Evolutionary conservation across 257 asterid genomes (phyloP).

Genomic region (Solanum chaucha): DNA sequence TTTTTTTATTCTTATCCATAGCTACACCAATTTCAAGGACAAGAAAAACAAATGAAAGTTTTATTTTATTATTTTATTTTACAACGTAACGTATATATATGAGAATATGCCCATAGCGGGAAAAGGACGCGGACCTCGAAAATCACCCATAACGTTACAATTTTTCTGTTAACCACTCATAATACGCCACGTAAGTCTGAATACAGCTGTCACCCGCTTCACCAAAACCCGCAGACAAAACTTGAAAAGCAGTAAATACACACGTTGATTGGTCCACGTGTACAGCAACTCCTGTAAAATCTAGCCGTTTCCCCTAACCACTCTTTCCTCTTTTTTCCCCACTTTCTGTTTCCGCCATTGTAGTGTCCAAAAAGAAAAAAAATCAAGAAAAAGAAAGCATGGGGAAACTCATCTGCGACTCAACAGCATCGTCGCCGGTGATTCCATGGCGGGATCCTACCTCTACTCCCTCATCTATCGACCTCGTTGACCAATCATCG

Average conservation of each 20-base stretch:
- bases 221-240: neutral
- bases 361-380: conserved; percentile 7
- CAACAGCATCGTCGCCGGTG: conserved; percentile 80
- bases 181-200: conserved; percentile 2
- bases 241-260: neutral
- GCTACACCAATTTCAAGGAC: neutral
- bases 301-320: conserved; percentile 51
- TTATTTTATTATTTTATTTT: neutral
- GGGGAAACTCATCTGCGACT: conserved; percentile 89
- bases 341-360: conserved; percentile 14
- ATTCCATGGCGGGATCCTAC: conserved; percentile 86
- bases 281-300: conserved; percentile 23
- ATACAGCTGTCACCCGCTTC: neutral
- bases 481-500: conserved; percentile 28
- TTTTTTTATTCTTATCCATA: neutral
- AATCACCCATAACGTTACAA: conserved; percentile 21
- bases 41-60: neutral
- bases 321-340: neutral
- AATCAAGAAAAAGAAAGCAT: conserved; percentile 14
- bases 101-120: neutral
- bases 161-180: neutral
- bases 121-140: conserved; percentile 8
- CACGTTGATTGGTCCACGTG: conserved; percentile 30
- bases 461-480: conserved; percentile 34
- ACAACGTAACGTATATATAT: neutral